A percentile compares a stretch with the other conserved stretches of the same genome.
Conservation (phyloP, 1,139 yeast species). For the Lodderomyces orthopsilosis region DNA sequence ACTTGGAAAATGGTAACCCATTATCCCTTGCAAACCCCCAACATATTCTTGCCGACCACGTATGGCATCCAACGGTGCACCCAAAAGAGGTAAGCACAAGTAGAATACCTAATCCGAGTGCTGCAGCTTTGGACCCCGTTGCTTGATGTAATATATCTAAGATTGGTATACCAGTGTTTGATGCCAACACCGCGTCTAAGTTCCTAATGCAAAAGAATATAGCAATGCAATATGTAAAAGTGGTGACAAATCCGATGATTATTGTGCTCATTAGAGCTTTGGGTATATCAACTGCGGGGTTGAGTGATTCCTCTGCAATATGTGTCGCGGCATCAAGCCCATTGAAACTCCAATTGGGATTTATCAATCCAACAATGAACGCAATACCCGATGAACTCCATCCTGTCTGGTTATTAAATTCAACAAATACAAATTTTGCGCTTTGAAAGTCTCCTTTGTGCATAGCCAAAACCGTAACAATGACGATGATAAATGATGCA, state of each 20-base stretch:
- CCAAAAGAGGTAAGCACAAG: constrained; percentile 64
- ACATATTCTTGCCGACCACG: constrained; percentile 73
- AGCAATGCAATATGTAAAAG: constrained; percentile 56
- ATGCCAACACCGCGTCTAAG: constrained; percentile 42
- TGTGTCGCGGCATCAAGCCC: constrained; percentile 70
- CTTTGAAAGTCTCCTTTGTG: constrained; percentile 50
- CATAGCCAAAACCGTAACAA: constrained; percentile 55
- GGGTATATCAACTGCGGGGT: constrained; percentile 61
- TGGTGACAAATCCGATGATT: constrained; percentile 62
- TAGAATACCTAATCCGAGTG: constrained; percentile 55
- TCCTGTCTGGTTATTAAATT: constrained; percentile 63
- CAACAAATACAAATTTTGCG: constrained; percentile 59
- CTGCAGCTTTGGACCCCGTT: constrained; percentile 52
- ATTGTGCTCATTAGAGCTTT: constrained; percentile 63
- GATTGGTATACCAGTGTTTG: constrained; percentile 60
- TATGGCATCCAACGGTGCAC: constrained; percentile 68
- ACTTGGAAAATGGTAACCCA: constrained; percentile 39
- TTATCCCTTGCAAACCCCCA: constrained; percentile 78
- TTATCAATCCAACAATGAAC: constrained; percentile 62
- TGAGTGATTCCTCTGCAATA: constrained; percentile 63
- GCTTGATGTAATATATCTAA: constrained; percentile 63
- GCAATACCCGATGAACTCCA: constrained; percentile 61
- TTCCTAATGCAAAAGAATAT: constrained; percentile 62
- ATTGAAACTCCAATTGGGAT: constrained; percentile 70
- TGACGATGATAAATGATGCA: constrained; percentile 51